phyloP scores from a whole-genome alignment of 78 protist genomes.

The Polysphondylium violaceum region DNA sequence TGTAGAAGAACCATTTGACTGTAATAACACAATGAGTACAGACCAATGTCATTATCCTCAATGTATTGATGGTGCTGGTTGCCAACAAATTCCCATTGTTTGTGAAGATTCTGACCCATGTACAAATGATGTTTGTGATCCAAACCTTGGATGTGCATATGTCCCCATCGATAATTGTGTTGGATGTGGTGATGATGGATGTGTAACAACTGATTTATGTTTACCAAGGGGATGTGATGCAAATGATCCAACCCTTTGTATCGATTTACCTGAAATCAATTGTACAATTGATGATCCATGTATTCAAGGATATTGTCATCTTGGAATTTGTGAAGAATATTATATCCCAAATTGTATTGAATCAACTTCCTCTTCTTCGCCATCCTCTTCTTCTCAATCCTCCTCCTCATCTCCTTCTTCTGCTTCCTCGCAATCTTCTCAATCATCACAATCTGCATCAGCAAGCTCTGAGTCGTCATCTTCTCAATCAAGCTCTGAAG shows the following conservation, averaged over 20 bases:
- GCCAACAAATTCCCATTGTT: neutral
- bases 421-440: no score
- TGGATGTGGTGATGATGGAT: neutral
- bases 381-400: no score
- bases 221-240: neutral
- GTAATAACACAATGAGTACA: no score
- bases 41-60: neutral
- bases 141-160: neutral
- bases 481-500: no score
- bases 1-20: neutral
- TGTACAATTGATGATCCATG: neutral
- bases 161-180: neutral
- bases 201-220: conserved; percentile 25
- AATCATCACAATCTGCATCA: no score
- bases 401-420: no score
- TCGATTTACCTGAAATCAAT: neutral
- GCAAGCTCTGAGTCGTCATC: no score
- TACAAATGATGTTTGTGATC: neutral
- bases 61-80: neutral
- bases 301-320: neutral
- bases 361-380: no score
- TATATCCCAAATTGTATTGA: no score
- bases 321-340: neutral
- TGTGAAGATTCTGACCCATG: conserved; percentile 15
- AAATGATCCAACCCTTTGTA: neutral